phyloP scores from a whole-genome alignment of 2,329 filamentous ascomycete species.

The Lomentospora prolificans region DNA sequence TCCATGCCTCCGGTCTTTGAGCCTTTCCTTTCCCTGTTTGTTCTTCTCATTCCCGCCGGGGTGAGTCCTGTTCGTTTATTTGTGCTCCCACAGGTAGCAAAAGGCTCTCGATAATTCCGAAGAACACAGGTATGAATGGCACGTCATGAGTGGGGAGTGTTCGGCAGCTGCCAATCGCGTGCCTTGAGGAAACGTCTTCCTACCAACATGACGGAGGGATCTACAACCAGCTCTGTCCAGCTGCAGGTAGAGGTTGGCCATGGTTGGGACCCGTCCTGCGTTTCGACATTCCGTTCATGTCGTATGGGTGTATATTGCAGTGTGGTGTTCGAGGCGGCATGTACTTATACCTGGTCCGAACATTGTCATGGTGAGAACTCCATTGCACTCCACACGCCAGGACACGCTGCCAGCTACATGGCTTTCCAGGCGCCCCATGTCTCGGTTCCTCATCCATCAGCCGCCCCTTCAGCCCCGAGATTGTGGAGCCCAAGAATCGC shows the following conservation, averaged over 20 bases:
- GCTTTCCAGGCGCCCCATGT: neutral
- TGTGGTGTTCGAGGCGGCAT: neutral
- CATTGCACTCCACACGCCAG: too few relatives aligned
- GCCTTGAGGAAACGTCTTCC: neutral
- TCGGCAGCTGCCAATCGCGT: neutral
- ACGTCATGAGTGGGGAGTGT: neutral
- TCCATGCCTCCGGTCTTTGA: too few relatives aligned
- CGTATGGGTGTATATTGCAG: neutral
- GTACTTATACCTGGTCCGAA: too few relatives aligned
- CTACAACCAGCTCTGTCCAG: neutral
- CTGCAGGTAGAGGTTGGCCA: neutral
- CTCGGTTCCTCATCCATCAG: slow-evolving; percentile 23
- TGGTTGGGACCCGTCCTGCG: neutral
- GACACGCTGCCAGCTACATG: neutral
- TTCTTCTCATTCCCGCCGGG: too few relatives aligned
- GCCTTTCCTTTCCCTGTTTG: too few relatives aligned
- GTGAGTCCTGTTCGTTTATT: too few relatives aligned
- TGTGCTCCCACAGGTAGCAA: too few relatives aligned
- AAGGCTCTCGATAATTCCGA: neutral
- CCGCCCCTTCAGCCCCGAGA: neutral
- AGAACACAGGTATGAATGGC: neutral
- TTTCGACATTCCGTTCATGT: neutral
- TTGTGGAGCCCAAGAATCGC: neutral
- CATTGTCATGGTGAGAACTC: too few relatives aligned
- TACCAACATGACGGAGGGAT: neutral